Evolutionary conservation across 768 basidiomycete species (phyloP).

Genomic region (Tulasnella sp.): DNA sequence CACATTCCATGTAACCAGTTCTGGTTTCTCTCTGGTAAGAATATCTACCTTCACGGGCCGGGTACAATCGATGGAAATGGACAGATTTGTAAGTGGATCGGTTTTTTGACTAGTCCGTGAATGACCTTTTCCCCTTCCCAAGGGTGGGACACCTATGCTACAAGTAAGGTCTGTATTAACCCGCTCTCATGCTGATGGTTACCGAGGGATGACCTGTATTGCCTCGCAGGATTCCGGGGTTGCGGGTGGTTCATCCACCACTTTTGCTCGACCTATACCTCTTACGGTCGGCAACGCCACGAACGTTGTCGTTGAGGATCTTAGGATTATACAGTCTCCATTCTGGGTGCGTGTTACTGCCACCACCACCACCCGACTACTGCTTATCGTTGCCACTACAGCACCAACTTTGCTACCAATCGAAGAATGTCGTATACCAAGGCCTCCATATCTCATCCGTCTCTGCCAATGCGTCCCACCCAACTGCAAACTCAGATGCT

Average conservation of each 20-base stretch:
- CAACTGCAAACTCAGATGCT: conserved; percentile 41
- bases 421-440: conserved; percentile 42
- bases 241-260: conserved; percentile 25
- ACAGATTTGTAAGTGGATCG: conserved; percentile 46
- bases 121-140: neutral
- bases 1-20: conserved; percentile 25
- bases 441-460: conserved; percentile 36
- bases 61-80: conserved; percentile 64
- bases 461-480: conserved; percentile 8
- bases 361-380: neutral
- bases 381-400: conserved; percentile 12
- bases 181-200: neutral
- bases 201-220: neutral
- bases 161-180: neutral
- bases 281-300: conserved; percentile 52
- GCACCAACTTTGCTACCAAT: conserved; percentile 45
- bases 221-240: conserved; percentile 4
- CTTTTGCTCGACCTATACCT: conserved; percentile 51
- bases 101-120: conserved; percentile 21
- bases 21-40: conserved; percentile 53
- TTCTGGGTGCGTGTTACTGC: conserved; percentile 39
- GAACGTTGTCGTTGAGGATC: conserved; percentile 45
- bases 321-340: conserved; percentile 42
- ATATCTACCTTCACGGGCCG: conserved; percentile 51
- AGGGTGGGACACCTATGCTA: conserved; percentile 18